These are phyloP conservation scores for Hyphopichia pseudoburtonii DNA, from an alignment of 1,139 yeast species.

Conservation along the genomic window DNA sequence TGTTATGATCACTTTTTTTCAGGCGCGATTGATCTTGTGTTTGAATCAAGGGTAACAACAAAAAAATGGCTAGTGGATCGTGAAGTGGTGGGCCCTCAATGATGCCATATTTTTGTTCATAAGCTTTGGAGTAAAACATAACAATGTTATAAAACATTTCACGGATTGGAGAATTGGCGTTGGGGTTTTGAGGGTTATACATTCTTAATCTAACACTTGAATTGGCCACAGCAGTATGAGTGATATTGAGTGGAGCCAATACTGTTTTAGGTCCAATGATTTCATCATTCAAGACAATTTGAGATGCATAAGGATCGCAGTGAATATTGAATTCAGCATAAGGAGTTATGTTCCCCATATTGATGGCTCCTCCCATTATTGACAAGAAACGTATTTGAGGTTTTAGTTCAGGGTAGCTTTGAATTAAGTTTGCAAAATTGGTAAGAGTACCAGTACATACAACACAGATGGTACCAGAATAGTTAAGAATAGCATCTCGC, in stretches of 20 bases:
- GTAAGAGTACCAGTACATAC: constrained; percentile 76
- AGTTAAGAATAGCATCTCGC: constrained; percentile 42
- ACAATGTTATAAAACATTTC: constrained; percentile 57
- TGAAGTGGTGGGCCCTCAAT: constrained; percentile 73
- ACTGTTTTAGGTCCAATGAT: constrained; percentile 49
- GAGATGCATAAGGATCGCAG: constrained; percentile 78
- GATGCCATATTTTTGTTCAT: constrained; percentile 44
- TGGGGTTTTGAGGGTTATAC: constrained; percentile 16
- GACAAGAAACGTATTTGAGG: constrained; percentile 50
- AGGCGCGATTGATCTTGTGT: constrained; percentile 14
- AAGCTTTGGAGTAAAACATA: constrained; percentile 52
- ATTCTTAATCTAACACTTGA: constrained; percentile 35
- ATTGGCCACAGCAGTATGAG: constrained; percentile 68
- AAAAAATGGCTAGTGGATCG: constrained; percentile 74
- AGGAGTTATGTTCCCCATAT: constrained; percentile 44
- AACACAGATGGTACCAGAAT: constrained; percentile 51
- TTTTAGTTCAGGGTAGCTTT: constrained; percentile 51
- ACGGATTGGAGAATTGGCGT: constrained; percentile 40
- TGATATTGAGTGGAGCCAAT: constrained; percentile 66
- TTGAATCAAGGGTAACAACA: constrained; percentile 48
- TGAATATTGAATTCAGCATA: constrained; percentile 78
- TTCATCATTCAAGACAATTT: constrained; percentile 48
- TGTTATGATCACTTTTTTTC: constrained; percentile 23
- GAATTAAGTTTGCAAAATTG: constrained; percentile 57
- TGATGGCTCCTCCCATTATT: constrained; percentile 77